Conservation (phyloP, 495 filamentous ascomycete genomes). For the Penicillium longicatenatum region DNA sequence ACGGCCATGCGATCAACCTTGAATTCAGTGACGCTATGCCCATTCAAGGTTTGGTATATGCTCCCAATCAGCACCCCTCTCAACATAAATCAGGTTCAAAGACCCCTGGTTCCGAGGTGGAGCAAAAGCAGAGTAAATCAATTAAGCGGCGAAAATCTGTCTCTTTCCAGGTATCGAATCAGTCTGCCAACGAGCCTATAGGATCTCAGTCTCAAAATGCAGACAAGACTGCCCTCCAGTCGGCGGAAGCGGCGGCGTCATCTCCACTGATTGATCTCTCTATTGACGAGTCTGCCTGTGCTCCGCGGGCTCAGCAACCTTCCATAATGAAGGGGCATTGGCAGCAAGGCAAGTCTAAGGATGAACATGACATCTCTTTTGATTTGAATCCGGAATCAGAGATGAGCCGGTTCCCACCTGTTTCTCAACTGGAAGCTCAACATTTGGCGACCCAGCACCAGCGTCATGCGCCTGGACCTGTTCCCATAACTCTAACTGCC, state of each 20-base stretch:
- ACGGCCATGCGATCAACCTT: slow-evolving; percentile 81
- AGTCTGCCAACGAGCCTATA: neutral
- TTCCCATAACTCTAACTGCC: neutral
- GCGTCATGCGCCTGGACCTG: neutral
- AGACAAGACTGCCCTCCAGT: neutral
- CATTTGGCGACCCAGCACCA: slow-evolving; percentile 31
- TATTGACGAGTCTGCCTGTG: slow-evolving; percentile 15
- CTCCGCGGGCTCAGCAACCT: neutral
- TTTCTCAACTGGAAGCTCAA: slow-evolving; percentile 48
- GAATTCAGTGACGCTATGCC: slow-evolving; percentile 66
- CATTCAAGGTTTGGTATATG: slow-evolving; percentile 16
- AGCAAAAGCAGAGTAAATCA: neutral
- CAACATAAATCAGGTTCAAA: neutral
- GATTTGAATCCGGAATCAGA: slow-evolving; percentile 27
- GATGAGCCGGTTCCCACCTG: slow-evolving; percentile 44
- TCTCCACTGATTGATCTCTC: slow-evolving; percentile 24
- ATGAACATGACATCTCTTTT: slow-evolving; percentile 7
- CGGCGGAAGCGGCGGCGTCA: neutral
- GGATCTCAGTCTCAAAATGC: neutral
- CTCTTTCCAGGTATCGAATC: slow-evolving; percentile 15
- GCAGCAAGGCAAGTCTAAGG: neutral
- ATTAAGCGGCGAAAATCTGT: slow-evolving; percentile 23
- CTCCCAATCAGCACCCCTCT: neutral
- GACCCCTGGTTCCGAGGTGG: neutral
- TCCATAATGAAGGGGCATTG: neutral